Conservation (phyloP, 108 stramenopile genomes). For the Conticribra weissflogii region DNA sequence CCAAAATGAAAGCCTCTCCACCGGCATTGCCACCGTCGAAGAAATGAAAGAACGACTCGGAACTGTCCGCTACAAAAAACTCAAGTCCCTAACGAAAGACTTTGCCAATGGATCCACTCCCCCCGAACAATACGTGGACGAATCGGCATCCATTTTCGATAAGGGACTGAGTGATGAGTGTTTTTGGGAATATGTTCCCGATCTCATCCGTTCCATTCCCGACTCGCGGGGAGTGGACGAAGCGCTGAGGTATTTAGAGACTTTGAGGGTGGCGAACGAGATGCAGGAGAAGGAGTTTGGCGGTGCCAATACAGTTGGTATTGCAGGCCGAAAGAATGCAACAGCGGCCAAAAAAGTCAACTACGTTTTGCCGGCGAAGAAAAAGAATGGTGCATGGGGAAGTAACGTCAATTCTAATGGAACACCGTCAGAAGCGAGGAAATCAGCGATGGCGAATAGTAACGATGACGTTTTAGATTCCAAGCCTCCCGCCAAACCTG, state of each 20-base stretch:
- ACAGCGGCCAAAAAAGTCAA: slow-evolving; percentile 12
- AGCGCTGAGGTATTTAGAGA: slow-evolving; percentile 69
- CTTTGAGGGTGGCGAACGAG: slow-evolving; percentile 31
- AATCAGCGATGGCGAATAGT: neutral
- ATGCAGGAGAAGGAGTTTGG: slow-evolving; percentile 43
- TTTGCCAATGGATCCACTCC: slow-evolving; percentile 57
- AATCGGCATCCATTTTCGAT: slow-evolving; percentile 73
- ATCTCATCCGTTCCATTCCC: slow-evolving; percentile 77
- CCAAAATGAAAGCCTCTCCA: slow-evolving; percentile 18
- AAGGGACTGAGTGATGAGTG: slow-evolving; percentile 59
- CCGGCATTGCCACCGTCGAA: slow-evolving; percentile 62
- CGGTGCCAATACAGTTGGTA: neutral
- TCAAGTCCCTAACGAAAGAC: slow-evolving; percentile 73
- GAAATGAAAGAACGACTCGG: slow-evolving; percentile 76
- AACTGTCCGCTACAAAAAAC: slow-evolving; percentile 70
- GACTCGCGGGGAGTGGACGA: slow-evolving; percentile 43
- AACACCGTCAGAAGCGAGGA: neutral
- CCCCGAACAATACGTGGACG: slow-evolving; percentile 77
- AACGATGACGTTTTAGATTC: neutral
- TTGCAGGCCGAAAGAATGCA: too few species aligned
- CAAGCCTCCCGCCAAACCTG: neutral
- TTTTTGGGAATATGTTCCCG: slow-evolving; percentile 70
- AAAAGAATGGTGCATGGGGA: slow-evolving; percentile 17
- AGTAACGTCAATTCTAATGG: slow-evolving; percentile 4
- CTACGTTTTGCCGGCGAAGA: slow-evolving; percentile 22